These are phyloP conservation scores for Mucor sp. DNA, from an alignment of 371 early-diverging fungal genomes.

Conservation along the genomic window DNA sequence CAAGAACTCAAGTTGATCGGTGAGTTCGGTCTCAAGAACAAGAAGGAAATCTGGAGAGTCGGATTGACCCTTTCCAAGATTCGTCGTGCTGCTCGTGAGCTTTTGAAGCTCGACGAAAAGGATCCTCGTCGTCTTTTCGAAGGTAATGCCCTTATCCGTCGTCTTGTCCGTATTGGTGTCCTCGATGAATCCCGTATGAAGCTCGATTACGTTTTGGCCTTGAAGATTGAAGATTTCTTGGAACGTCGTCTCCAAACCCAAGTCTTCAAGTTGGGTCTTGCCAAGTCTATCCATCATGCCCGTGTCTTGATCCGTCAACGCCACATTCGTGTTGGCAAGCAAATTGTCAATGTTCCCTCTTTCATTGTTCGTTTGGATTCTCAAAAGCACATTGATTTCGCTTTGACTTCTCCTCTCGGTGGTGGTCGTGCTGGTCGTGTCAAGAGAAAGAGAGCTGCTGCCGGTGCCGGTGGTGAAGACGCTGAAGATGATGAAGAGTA, in stretches of 20 bases:
- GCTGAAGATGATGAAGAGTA: constrained; percentile 72
- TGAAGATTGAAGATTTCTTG: constrained; percentile 98
- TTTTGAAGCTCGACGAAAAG: constrained; percentile 97
- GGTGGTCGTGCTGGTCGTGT: constrained; percentile 98
- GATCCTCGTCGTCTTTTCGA: constrained; percentile 98
- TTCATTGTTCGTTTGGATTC: constrained; percentile 94
- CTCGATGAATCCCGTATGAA: constrained; percentile 96
- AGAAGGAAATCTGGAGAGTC: constrained; percentile 99
- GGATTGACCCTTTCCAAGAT: constrained; percentile 98
- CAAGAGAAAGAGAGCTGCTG: constrained; percentile 89
- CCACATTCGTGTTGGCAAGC: constrained; percentile 99
- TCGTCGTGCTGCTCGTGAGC: constrained; percentile 99
- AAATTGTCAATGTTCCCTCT: constrained; percentile 96
- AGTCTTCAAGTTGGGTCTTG: constrained; percentile 99
- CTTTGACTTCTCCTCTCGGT: constrained; percentile 97
- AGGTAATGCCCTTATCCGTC: constrained; percentile 99
- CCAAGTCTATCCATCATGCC: constrained; percentile 99
- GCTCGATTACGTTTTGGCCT: constrained; percentile 99
- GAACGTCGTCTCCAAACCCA: constrained; percentile 99
- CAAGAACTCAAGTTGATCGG: constrained; percentile 99
- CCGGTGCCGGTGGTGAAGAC: constrained; percentile 68
- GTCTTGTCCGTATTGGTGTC: constrained; percentile 98
- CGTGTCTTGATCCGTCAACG: constrained; percentile 98
- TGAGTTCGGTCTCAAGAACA: constrained; percentile 99
- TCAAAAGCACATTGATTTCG: constrained; percentile 99